Conservation (phyloP, 177 flowering plant genomes). For the Telopea speciosissima region DNA sequence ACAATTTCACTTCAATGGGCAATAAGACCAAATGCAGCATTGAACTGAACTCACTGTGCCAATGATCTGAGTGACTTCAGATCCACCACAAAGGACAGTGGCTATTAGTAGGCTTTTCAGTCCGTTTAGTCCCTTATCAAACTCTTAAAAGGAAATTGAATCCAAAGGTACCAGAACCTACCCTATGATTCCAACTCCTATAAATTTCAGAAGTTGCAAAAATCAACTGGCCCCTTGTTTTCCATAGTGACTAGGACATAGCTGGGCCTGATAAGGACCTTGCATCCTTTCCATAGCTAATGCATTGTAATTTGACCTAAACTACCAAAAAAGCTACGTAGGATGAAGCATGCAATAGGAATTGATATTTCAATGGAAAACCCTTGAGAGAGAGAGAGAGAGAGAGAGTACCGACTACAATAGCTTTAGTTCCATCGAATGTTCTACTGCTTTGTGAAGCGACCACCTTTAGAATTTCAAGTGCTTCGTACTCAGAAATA, state of each 20-base stretch:
- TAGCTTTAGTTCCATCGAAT: conserved; percentile 23
- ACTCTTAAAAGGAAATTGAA: background rate
- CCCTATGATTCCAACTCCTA: background rate
- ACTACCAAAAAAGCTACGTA: background rate
- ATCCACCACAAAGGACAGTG: background rate
- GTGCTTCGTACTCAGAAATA: conserved; percentile 51
- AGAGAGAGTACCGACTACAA: conserved; percentile 40
- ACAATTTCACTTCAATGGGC: too few species aligned
- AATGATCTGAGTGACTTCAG: background rate
- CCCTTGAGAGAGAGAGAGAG: background rate
- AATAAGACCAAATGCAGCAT: too few species aligned
- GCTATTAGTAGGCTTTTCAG: background rate
- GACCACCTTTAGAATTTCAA: conserved; percentile 39
- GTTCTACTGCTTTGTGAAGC: conserved; percentile 30
- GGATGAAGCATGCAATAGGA: too few species aligned
- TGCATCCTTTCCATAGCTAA: background rate
- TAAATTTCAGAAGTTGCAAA: background rate
- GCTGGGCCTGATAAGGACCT: background rate
- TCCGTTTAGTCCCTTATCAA: background rate
- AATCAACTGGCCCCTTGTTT: too few species aligned
- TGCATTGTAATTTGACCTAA: background rate
- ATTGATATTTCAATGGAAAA: too few species aligned
- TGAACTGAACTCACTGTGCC: background rate
- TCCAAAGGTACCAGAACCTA: too few species aligned
- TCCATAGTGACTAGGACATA: too few species aligned